These are phyloP conservation scores for Iberis pinnata DNA, from an alignment of 345 rosid species.

Conservation along the genomic window DNA sequence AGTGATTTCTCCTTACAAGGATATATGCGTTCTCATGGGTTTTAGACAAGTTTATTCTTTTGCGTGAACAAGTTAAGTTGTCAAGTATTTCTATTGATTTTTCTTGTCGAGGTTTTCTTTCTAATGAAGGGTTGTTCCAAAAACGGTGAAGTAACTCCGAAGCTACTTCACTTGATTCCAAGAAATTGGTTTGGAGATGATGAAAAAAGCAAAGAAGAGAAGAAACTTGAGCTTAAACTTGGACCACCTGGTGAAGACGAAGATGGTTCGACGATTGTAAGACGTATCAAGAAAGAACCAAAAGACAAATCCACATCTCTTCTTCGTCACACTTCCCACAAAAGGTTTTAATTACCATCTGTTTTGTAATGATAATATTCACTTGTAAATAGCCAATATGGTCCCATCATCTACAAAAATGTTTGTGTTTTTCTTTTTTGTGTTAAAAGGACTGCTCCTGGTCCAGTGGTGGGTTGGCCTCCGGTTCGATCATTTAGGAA, in stretches of 20 bases:
- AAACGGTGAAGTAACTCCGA: slow-evolving; percentile 41
- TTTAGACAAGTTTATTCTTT: slow-evolving; percentile 1
- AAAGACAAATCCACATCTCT: slow-evolving; percentile 27
- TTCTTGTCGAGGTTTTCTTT: neutral
- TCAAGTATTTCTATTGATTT: slow-evolving; percentile 1
- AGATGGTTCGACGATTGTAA: slow-evolving; percentile 28
- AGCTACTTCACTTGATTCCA: slow-evolving; percentile 56
- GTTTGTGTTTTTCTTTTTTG: neutral
- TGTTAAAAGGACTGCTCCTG: slow-evolving; percentile 72
- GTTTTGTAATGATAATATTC: slow-evolving; percentile 39
- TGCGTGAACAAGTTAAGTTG: slow-evolving; percentile 13
- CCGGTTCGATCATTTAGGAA: slow-evolving; percentile 88
- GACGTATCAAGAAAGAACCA: slow-evolving; percentile 25
- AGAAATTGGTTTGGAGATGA: slow-evolving; percentile 42
- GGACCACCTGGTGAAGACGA: slow-evolving; percentile 67
- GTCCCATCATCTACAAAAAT: slow-evolving; percentile 28
- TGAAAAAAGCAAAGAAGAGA: slow-evolving; percentile 48
- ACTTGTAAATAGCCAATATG: slow-evolving; percentile 31
- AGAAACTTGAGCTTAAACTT: slow-evolving; percentile 87
- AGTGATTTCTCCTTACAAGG: slow-evolving; percentile 11
- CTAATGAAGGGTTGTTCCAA: slow-evolving; percentile 45
- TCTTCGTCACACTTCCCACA: slow-evolving; percentile 24
- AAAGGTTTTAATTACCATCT: slow-evolving; percentile 21
- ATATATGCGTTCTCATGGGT: neutral
- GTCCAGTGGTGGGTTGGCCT: slow-evolving; percentile 99